Conservation (phyloP, 2,329 filamentous ascomycete genomes). For the Cladosporium sphaerospermum region DNA sequence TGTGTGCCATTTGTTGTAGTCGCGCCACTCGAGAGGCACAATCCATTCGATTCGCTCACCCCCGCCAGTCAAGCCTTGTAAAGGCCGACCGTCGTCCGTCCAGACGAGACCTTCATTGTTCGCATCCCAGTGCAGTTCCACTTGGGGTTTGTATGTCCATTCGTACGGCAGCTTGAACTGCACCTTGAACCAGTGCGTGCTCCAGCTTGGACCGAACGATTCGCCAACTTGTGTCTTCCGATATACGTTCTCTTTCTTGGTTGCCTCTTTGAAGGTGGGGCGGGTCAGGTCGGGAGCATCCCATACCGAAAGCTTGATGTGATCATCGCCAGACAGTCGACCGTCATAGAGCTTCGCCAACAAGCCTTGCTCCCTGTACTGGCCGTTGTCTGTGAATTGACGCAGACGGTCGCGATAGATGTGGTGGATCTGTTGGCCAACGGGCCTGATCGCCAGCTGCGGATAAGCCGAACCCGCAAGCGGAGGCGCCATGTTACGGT, state of each 20-base stretch:
- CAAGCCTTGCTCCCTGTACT: conserved; percentile 42
- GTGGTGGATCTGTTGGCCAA: conserved; percentile 72
- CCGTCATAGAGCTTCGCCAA: conserved; percentile 67
- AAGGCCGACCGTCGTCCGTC: conserved; percentile 79
- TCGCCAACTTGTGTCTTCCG: conserved; percentile 67
- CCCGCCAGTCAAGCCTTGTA: conserved; percentile 86
- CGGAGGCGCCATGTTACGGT: conserved; percentile 18
- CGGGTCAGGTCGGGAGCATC: conserved; percentile 66
- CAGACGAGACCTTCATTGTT: conserved; percentile 93
- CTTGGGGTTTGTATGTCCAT: conserved; percentile 66
- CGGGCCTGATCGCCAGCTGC: conserved; percentile 45
- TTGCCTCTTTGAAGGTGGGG: conserved; percentile 81
- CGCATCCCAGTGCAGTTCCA: conserved; percentile 97
- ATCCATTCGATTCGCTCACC: conserved; percentile 90
- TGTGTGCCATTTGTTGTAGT: conserved; percentile 70
- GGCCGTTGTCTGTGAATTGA: conserved; percentile 72
- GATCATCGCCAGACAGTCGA: conserved; percentile 58
- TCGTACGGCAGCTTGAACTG: conserved; percentile 68
- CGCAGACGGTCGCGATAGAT: conserved; percentile 80
- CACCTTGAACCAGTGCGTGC: conserved; percentile 95
- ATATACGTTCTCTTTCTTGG: conserved; percentile 59
- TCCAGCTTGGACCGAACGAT: conserved; percentile 89
- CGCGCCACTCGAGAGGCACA: conserved; percentile 70
- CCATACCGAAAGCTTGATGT: conserved; percentile 69
- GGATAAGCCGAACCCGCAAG: conserved; percentile 38